Evolutionary conservation across 768 basidiomycete genomes (phyloP).

Genomic region (Gautieria morchelliformis): DNA sequence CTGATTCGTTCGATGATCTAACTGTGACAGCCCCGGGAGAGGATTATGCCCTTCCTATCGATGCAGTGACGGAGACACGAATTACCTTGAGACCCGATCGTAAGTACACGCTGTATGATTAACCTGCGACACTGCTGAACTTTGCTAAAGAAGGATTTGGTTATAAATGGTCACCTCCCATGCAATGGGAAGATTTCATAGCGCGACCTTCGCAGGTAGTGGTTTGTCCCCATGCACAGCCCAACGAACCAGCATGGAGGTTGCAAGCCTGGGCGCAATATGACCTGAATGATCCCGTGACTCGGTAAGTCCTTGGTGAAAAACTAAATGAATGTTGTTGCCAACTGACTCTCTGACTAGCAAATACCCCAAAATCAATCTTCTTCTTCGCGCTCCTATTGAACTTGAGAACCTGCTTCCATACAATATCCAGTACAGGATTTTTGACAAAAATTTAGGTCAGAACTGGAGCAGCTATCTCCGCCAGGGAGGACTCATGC

Average conservation of each 20-base stretch:
- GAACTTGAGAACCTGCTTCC: constrained; percentile 94
- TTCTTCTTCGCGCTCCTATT: constrained; percentile 85
- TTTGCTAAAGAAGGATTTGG: constrained; percentile 76
- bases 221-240: constrained; percentile 74
- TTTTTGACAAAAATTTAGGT: constrained; percentile 91
- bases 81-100: constrained; percentile 89
- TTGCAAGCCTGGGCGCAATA: constrained; percentile 88
- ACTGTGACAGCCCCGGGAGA: constrained; percentile 63
- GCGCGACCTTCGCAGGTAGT: constrained; percentile 57
- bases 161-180: constrained; percentile 83
- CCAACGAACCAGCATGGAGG: constrained; percentile 81
- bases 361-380: constrained; percentile 73
- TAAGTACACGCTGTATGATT: constrained; percentile 30
- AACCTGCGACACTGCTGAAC: neutral
- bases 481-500: constrained; percentile 88
- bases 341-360: constrained; percentile 28
- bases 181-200: constrained; percentile 85
- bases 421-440: constrained; percentile 89
- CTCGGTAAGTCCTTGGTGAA: constrained; percentile 36
- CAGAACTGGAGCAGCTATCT: constrained; percentile 94
- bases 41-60: constrained; percentile 83
- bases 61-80: constrained; percentile 72
- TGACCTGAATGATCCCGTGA: constrained; percentile 45
- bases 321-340: neutral
- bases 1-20: neutral